Percentiles rank a stretch among this genome's conserved stretches.
These are phyloP conservation scores for Auricularia heimuer DNA, from an alignment of 768 basidiomycete genomes.

Conservation along the genomic window DNA sequence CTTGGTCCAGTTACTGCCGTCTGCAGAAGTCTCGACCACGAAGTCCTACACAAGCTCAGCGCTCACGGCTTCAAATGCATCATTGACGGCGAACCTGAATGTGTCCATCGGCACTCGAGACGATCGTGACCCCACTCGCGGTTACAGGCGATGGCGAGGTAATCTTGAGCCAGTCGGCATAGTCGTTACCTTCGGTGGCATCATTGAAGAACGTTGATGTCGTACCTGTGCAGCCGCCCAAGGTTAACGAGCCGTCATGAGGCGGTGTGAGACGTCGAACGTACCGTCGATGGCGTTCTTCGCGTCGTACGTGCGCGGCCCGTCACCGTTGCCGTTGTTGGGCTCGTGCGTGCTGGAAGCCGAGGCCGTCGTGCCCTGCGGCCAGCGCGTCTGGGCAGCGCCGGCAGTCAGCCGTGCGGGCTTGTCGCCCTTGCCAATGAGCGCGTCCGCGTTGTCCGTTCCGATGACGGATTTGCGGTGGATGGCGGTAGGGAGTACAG, in stretches of 20 bases:
- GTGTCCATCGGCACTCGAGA: background rate
- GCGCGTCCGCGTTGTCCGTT: background rate
- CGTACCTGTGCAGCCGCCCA: background rate
- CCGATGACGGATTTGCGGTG: background rate
- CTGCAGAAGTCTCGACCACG: background rate
- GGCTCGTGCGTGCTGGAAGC: background rate
- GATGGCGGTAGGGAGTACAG: background rate
- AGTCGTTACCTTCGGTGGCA: background rate
- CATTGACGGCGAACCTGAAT: background rate
- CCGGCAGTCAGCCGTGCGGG: background rate
- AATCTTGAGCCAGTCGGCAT: background rate
- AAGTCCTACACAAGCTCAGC: background rate
- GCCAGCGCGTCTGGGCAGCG: background rate
- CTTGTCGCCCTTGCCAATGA: conserved; percentile 20
- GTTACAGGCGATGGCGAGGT: background rate
- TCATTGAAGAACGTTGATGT: background rate
- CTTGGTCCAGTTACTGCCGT: background rate
- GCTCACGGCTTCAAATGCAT: background rate
- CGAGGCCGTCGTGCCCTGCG: background rate
- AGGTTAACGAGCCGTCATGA: too few species aligned
- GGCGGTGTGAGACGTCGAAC: background rate
- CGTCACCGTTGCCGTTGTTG: conserved; percentile 1
- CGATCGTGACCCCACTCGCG: background rate
- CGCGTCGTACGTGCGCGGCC: background rate
- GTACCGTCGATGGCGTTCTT: conserved; percentile 1